Percentiles rank a stretch among this genome's conserved stretches.
Evolutionary conservation across 176 grass and related monocot genomes (phyloP).

Genomic region (Musa itinerans): DNA sequence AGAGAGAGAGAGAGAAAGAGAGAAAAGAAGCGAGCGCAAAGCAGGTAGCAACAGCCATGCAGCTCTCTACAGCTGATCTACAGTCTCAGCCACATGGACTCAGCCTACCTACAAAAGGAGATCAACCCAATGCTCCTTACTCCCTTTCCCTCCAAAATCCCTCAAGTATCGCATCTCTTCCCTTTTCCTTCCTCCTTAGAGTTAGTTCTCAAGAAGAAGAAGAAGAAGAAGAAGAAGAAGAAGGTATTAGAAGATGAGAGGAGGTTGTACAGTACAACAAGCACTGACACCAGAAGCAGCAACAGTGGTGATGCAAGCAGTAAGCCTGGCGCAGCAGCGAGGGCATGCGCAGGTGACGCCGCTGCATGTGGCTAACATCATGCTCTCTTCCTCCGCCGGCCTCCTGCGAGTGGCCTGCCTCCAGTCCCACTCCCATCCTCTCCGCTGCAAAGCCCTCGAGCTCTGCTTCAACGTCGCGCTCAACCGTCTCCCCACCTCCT

Average conservation of each 20-base stretch:
- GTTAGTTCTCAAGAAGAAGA: background rate
- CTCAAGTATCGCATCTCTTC: background rate
- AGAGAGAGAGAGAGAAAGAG: background rate
- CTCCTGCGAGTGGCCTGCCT: slow-evolving; percentile 73
- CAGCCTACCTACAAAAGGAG: background rate
- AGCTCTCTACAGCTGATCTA: background rate
- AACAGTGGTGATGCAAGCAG: slow-evolving; percentile 58
- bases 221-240: background rate
- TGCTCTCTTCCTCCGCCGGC: slow-evolving; percentile 50
- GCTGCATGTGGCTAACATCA: slow-evolving; percentile 75
- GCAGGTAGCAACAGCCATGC: slow-evolving; percentile 5
- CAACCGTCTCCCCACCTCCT: slow-evolving; percentile 76
- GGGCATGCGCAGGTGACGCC: slow-evolving; percentile 93
- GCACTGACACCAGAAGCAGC: slow-evolving; percentile 61
- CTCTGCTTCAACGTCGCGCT: slow-evolving; percentile 99
- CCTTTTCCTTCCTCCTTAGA: background rate
- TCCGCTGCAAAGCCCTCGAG: slow-evolving; percentile 94
- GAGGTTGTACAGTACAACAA: slow-evolving; percentile 77
- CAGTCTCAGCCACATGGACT: background rate
- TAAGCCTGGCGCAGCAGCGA: slow-evolving; percentile 54
- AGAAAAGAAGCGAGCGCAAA: background rate
- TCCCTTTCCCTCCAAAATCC: background rate
- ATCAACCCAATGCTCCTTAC: background rate
- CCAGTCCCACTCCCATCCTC: slow-evolving; percentile 72
- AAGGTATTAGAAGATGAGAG: slow-evolving; percentile 34